phyloP scores from a whole-genome alignment of 1,284 basidiomycete genomes.

The Malassezia yamatoensis region DNA sequence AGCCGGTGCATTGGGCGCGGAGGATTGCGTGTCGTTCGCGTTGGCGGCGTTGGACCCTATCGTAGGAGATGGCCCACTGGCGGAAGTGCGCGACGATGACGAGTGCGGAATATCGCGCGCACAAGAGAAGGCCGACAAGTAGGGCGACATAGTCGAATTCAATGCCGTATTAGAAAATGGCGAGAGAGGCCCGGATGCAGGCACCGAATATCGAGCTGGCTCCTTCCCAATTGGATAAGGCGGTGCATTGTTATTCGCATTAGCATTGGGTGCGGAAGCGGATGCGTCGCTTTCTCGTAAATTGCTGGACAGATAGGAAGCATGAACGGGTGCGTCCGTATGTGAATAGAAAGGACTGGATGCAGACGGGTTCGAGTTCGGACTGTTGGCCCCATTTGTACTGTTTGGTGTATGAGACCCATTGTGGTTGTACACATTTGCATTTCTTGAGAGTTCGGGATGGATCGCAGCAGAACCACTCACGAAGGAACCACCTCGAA shows the following conservation, averaged over 20 bases:
- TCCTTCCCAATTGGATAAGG: constrained; percentile 21
- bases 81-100: constrained; percentile 29
- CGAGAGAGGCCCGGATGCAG: constrained; percentile 33
- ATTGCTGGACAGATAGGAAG: constrained; percentile 1
- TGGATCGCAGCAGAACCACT: constrained; percentile 12
- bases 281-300: constrained; percentile 1
- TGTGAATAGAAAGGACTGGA: neutral
- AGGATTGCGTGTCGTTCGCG: neutral
- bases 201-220: constrained; percentile 34
- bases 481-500: constrained; percentile 1
- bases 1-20: neutral
- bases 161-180: constrained; percentile 44
- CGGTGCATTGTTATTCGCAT: neutral
- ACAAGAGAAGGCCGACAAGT: constrained; percentile 44
- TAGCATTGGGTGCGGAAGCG: neutral
- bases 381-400: constrained; percentile 5
- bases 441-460: constrained; percentile 11
- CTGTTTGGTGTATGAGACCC: constrained; percentile 1
- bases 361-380: neutral
- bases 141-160: constrained; percentile 41
- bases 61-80: neutral
- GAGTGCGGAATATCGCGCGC: constrained; percentile 42
- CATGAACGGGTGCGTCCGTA: neutral
- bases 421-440: constrained; percentile 4
- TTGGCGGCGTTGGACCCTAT: neutral